Base-by-base conservation (phyloP, 495 filamentous ascomycete species). In the Penicillium flavigenum region DNA sequence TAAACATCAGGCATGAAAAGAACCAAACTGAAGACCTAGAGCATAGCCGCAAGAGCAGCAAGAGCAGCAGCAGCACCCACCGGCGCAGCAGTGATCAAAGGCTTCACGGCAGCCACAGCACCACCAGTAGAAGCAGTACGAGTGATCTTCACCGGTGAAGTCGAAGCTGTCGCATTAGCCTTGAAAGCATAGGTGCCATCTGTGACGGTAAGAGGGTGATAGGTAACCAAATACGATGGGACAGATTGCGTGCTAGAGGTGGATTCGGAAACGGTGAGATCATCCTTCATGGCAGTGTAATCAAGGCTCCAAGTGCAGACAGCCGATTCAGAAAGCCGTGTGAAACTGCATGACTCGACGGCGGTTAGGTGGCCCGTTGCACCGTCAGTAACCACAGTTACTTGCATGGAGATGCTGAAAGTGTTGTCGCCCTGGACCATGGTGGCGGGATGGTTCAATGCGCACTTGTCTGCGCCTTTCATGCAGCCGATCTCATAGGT, bases 401-500 rank as follows among this genome's bases (percentile, higher is more conserved):
- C 36, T 14, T 41, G 26, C 12, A 34, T 36, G 2, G 42, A 38
- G 26, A 48, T 41, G 57, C 51, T 61, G 39, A 54, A 49, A 16
- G 63, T 66, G 16, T 17, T 29, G 20, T 50, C 46, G 41, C 67
- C 69, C 24, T 64, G 61, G 34, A 72, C 56, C n/a, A 72, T 27
- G 39, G 69, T 72, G 17, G 47, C 54, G n/a, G 69, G 64, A 2
- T 45, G 32, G 27, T 58, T 17, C 31, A 67, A 44, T 4, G 54
- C 26, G 46, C 69, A 72, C 36, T 65, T 50, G 16, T 48, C 43
- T 5, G 69, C 69, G 34, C 24, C 59, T 26, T 32, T 45, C 17
- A 57, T 12, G 26, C 69, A 72, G 45, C n/a, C 36, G 22, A 72
- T 47, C n/a, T 65, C 42, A 58, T 68, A 72, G 50, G 69, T 72